phyloP scores from a whole-genome alignment of 768 basidiomycete species.

The Pulveroboletus sp. region DNA sequence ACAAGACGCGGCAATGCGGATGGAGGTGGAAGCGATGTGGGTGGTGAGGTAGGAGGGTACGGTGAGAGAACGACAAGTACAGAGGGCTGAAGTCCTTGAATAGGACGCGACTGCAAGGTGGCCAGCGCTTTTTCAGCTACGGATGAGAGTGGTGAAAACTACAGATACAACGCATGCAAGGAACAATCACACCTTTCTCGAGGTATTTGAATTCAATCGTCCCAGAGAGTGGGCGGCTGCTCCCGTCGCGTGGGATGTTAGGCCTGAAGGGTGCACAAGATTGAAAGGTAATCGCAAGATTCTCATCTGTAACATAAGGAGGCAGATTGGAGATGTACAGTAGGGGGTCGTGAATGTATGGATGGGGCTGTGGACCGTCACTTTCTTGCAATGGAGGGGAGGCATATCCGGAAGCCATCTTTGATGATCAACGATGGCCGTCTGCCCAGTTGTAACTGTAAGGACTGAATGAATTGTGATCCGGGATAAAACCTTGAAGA shows the following conservation, averaged over 20 bases:
- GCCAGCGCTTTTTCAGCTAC: slow-evolving; percentile 86
- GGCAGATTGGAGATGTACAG: slow-evolving; percentile 80
- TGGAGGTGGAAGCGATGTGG: slow-evolving; percentile 70
- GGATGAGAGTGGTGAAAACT: slow-evolving; percentile 4
- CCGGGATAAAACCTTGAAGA: neutral
- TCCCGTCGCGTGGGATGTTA: slow-evolving; percentile 60
- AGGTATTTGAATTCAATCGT: slow-evolving; percentile 82
- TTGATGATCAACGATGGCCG: slow-evolving; percentile 27
- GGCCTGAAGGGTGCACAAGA: slow-evolving; percentile 80
- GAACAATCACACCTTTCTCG: slow-evolving; percentile 59
- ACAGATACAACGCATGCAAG: slow-evolving; percentile 4
- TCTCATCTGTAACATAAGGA: slow-evolving; percentile 67
- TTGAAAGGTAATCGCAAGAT: slow-evolving; percentile 68
- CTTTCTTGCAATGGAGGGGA: slow-evolving; percentile 30
- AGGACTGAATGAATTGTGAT: neutral
- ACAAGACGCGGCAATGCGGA: slow-evolving; percentile 75
- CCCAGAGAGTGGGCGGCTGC: slow-evolving; percentile 51
- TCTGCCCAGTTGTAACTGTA: slow-evolving; percentile 14
- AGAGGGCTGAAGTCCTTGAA: slow-evolving; percentile 56
- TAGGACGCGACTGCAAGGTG: slow-evolving; percentile 70
- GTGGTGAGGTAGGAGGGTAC: slow-evolving; percentile 74
- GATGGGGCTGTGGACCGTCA: slow-evolving; percentile 49
- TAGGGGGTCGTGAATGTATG: slow-evolving; percentile 79
- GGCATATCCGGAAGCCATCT: slow-evolving; percentile 35
- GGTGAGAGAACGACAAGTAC: slow-evolving; percentile 71